These are phyloP conservation scores for Globisporangium spiculum DNA, from an alignment of 352 stramenopile species.

Conservation along the genomic window DNA sequence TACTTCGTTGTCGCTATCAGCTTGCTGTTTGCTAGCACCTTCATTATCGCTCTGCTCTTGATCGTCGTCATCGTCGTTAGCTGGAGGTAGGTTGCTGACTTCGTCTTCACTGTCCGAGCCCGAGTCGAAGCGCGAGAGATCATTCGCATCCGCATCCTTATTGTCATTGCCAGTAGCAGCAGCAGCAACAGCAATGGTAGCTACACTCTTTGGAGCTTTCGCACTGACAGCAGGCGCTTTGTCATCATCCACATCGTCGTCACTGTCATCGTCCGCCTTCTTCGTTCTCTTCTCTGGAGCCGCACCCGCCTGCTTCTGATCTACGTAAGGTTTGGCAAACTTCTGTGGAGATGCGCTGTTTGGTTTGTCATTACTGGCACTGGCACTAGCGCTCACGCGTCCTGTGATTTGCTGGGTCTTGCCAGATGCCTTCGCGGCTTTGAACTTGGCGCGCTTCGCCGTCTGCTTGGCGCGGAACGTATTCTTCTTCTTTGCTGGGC, in stretches of 20 bases:
- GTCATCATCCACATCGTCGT: slow-evolving; percentile 10
- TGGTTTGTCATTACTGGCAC: background rate
- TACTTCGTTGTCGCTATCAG: background rate
- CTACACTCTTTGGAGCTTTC: background rate
- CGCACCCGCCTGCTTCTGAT: slow-evolving; percentile 4
- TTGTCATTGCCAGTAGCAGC: slow-evolving; percentile 4
- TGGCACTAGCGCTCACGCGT: slow-evolving; percentile 1
- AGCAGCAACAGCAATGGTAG: background rate
- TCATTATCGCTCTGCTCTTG: slow-evolving; percentile 14
- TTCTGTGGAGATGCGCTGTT: slow-evolving; percentile 9
- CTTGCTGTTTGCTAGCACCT: background rate
- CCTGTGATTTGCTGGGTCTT: slow-evolving; percentile 12
- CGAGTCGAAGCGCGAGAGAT: slow-evolving; percentile 18
- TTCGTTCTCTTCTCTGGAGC: slow-evolving; percentile 10
- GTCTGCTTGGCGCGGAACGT: slow-evolving; percentile 78
- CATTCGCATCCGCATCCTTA: slow-evolving; percentile 10
- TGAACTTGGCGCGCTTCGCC: slow-evolving; percentile 31
- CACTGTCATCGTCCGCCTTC: slow-evolving; percentile 10
- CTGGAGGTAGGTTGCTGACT: background rate
- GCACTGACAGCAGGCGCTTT: slow-evolving; percentile 2
- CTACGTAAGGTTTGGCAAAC: background rate
- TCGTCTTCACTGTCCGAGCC: slow-evolving; percentile 17
- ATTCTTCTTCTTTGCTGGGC: slow-evolving; percentile 64
- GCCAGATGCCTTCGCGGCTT: slow-evolving; percentile 22
- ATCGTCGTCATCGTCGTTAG: slow-evolving; percentile 20